Evolutionary conservation across 129 eudicot genomes (phyloP).

Genomic region (Logfia minima): DNA sequence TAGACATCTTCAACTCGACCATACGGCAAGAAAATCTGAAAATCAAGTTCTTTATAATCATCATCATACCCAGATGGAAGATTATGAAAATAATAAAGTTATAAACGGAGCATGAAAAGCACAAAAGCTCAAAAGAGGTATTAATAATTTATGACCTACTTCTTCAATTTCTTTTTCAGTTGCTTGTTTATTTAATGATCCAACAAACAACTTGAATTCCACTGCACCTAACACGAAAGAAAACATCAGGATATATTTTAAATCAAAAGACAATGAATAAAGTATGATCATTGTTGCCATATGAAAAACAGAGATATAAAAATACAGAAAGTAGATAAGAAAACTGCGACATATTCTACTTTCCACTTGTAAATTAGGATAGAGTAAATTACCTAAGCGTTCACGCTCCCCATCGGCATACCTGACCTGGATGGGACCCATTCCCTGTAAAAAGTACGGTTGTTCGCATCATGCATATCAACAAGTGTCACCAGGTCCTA

Average conservation of each 20-base stretch:
- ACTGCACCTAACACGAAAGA: conserved; percentile 74
- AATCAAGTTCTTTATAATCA: conserved; percentile 2
- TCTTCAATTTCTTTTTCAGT: conserved; percentile 96
- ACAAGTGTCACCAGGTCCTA: conserved; percentile 1
- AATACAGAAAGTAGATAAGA: not conserved
- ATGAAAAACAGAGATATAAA: not conserved
- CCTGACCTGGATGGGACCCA: conserved; percentile 96
- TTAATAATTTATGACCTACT: conserved; percentile 39
- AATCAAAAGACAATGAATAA: not conserved
- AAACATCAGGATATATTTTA: conserved; percentile 33
- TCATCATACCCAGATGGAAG: conserved; percentile 1
- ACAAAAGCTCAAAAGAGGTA: not conserved
- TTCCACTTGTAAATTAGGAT: not conserved
- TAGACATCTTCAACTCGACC: conserved; percentile 94
- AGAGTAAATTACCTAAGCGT: conserved; percentile 70
- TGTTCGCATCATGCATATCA: conserved; percentile 7
- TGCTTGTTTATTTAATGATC: conserved; percentile 89
- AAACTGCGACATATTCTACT: not conserved
- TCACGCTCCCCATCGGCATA: conserved; percentile 99
- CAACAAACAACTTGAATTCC: conserved; percentile 92
- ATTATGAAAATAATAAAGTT: not conserved
- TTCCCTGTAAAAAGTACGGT: conserved; percentile 50
- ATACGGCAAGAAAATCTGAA: conserved; percentile 81
- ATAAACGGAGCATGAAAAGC: not conserved
- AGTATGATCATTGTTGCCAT: not conserved